A percentile compares a stretch with the other conserved stretches of the same genome.
Evolutionary conservation across 2,329 filamentous ascomycete genomes (phyloP).

Genomic region (Pseudocercospora macadamiae): DNA sequence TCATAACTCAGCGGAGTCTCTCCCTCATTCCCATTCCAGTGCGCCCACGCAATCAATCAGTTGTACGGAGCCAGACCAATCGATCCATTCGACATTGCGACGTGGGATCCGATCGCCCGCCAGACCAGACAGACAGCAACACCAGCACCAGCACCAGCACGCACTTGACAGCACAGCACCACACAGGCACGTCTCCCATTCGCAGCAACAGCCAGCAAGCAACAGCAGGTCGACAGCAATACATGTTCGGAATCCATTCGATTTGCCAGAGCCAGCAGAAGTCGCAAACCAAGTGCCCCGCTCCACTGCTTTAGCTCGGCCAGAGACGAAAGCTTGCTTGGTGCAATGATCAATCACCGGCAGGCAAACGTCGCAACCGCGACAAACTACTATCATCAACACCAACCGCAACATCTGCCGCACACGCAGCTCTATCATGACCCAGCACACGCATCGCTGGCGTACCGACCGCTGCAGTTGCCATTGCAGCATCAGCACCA

Average conservation of each 20-base stretch:
- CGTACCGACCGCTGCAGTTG: conserved; percentile 43
- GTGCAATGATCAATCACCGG: conserved; percentile 33
- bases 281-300: conserved; percentile 24
- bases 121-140: too few species aligned
- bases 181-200: conserved; percentile 8
- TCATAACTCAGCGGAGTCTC: conserved; percentile 5
- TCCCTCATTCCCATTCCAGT: conserved; percentile 9
- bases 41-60: neutral
- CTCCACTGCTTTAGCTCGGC: conserved; percentile 34
- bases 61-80: neutral
- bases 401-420: conserved; percentile 23
- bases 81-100: conserved; percentile 7
- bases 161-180: conserved; percentile 22
- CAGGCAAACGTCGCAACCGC: conserved; percentile 30
- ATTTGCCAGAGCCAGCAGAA: conserved; percentile 17
- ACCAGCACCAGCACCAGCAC: too few species aligned
- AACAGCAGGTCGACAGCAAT: conserved; percentile 1
- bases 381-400: conserved; percentile 26
- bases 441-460: conserved; percentile 41
- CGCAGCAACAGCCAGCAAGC: conserved; percentile 10
- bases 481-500: conserved; percentile 44
- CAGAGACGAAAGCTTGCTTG: conserved; percentile 26
- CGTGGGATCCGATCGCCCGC: conserved; percentile 14
- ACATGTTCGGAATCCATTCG: conserved; percentile 8
- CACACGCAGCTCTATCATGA: conserved; percentile 34